Base-by-base conservation (phyloP, 2,329 filamentous ascomycete genomes). In the Dryadomyces quercivorus region DNA sequence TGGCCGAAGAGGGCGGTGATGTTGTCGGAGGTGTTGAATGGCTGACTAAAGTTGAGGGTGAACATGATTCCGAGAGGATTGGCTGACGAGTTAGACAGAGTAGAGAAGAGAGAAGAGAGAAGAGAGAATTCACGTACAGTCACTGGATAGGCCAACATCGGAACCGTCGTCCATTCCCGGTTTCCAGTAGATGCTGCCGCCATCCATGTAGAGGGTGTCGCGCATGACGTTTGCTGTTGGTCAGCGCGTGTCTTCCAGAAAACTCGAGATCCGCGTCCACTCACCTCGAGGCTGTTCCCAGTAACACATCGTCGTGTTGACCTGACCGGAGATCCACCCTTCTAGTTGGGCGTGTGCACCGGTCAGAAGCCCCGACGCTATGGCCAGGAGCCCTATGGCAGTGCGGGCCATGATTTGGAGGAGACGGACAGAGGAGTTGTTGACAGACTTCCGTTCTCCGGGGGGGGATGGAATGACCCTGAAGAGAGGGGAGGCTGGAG, bases 191-290 rank as follows among this genome's bases (percentile, higher is more conserved):
- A 84, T 64, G 45, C 63, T 58, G 3, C 84, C 84, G 42, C 84
- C 84, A 63, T 87, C 82, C 21, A 87, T 65, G 62, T 84, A 86
- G 16, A 85, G 67, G 2, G 75, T 81, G 60, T 86, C 81, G 45
- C 75, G 75, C 40, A 86, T 66, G 2, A 82, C 66, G 42, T 76
- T 75, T 58, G 74, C 82, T 84, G 60, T 38, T 22, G 15, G 43
- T 52, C 26, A 52, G 51, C n/a, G 21, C 26, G n/a, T 20, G 8
- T 47, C n/a, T 31, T 20, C 36, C 3, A 6, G 22, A n/a, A 6
- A n/a, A 6, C 15, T 44, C 34, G 31, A 21, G 15, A n/a, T n/a
- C n/a, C n/a, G n/a, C n/a, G 16, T 16, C 12, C 1, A 54, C 63
- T 56, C 61, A 72, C 72, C 71, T 69, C 72, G 67, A 15, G 69